Base-by-base conservation (phyloP, 768 basidiomycete species). In the Pseudohyphozyma bogoriensis region DNA sequence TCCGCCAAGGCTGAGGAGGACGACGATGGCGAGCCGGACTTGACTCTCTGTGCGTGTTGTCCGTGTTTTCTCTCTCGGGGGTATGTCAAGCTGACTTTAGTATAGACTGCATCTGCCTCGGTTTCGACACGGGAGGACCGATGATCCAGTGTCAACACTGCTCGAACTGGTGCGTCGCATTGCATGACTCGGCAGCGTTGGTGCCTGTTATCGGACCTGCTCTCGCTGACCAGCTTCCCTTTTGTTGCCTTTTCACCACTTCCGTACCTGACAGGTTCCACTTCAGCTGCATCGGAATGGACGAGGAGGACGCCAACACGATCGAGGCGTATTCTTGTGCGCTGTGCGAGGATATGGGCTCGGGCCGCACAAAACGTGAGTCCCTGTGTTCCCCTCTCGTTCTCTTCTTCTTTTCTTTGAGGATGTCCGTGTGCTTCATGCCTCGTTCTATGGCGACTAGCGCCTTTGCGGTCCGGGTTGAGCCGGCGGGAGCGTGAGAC, bases 121-220 rank as follows among this genome's bases (percentile, higher is more conserved):
- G 79, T 51, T 80, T 79, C 40, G 84, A 89, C 72, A 66, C 58
- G 35, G 84, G 87, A 75, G 87, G 85, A 35, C 86, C 87, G 16
- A 88, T 89, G 87, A 83, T 89, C 51, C 76, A 75, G 37, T 90
- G 88, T 7, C 16, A 13, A 11, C 22, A 26, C 47, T 90, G 88
- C 72, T 77, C 75, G 29, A 83, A 83, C 64, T 89, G 87, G 88
- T 85, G 65, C 67, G 81, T 52, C 20, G 28, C 39, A 49, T 56
- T 54, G 31, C 28, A 11, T 26, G 33, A 24, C 36, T 6, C 16
- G 24, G 22, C 16, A 20, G 29, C 18, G 22, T 31, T 28, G 33
- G 29, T 50, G 29, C 13, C 13, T 4, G 31, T 5, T 13, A 13
- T 33, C 18, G n/a, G 35, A 20, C 24, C 5, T 37, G 33, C 35